Conservation (phyloP, 2,329 filamentous ascomycete species). For the Exutisphaerella laricina region DNA sequence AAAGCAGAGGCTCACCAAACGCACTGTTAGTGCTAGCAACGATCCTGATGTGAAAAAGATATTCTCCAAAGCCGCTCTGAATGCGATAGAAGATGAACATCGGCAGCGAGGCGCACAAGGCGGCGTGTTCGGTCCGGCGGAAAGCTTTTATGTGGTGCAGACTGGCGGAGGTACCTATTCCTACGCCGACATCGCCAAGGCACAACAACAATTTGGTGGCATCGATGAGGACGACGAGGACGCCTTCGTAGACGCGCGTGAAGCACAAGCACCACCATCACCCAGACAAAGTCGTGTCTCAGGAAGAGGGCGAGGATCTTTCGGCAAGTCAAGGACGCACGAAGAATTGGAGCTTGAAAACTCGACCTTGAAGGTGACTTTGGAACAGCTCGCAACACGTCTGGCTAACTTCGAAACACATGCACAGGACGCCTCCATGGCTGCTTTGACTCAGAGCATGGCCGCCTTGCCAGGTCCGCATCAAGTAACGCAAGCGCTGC, state of each 20-base stretch:
- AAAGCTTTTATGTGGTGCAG: constrained; percentile 91
- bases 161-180: constrained; percentile 85
- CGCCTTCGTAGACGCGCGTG: constrained; percentile 83
- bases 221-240: constrained; percentile 58
- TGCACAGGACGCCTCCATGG: constrained; percentile 68
- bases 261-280: constrained; percentile 50
- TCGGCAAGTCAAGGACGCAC: constrained; percentile 56
- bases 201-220: constrained; percentile 35
- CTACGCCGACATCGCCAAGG: constrained; percentile 72
- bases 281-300: constrained; percentile 37
- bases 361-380: constrained; percentile 71
- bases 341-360: constrained; percentile 92
- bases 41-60: constrained; percentile 71
- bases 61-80: constrained; percentile 78
- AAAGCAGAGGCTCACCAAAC: constrained; percentile 28
- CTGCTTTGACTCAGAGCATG: constrained; percentile 78
- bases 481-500: constrained; percentile 53
- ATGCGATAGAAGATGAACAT: constrained; percentile 64
- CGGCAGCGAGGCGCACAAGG: constrained; percentile 45
- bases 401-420: constrained; percentile 92
- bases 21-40: constrained; percentile 28
- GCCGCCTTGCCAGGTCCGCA: constrained; percentile 36
- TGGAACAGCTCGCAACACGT: constrained; percentile 79
- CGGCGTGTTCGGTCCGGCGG: constrained; percentile 47
- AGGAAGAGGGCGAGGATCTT: constrained; percentile 37